phyloP scores from a whole-genome alignment of 2,329 filamentous ascomycete genomes.

The Ophiostoma sp. region DNA sequence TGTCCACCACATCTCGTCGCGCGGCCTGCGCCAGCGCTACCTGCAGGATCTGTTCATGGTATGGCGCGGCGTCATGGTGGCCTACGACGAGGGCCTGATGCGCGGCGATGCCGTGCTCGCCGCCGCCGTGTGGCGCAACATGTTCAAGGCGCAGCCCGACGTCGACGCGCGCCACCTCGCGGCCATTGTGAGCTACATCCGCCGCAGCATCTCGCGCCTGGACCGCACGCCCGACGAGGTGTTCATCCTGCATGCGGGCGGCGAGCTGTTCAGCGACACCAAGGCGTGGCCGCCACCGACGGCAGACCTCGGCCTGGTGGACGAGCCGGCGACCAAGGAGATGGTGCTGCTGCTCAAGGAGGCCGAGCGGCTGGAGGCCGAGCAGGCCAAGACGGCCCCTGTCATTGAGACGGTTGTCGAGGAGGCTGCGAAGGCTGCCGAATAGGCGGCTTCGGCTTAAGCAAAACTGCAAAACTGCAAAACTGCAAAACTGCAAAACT shows the following conservation, averaged over 20 bases:
- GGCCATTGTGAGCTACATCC: slow-evolving; percentile 54
- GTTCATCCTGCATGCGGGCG: slow-evolving; percentile 32
- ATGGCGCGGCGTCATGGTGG: slow-evolving; percentile 80
- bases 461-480: not conserved
- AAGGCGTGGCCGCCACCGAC: slow-evolving; percentile 32
- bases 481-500: not conserved
- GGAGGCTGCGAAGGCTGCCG: slow-evolving; percentile 7
- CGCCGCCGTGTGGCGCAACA: slow-evolving; percentile 84
- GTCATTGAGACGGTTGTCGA: not conserved
- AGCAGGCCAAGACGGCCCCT: not conserved
- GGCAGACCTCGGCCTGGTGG: slow-evolving; percentile 37
- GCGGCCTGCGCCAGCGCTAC: slow-evolving; percentile 56
- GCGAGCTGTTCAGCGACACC: slow-evolving; percentile 38
- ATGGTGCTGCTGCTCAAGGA: slow-evolving; percentile 34
- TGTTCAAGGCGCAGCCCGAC: slow-evolving; percentile 66
- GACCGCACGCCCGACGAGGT: slow-evolving; percentile 46
- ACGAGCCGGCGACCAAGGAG: slow-evolving; percentile 37
- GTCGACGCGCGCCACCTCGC: slow-evolving; percentile 47
- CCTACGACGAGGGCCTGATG: slow-evolving; percentile 75
- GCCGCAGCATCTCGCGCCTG: slow-evolving; percentile 43
- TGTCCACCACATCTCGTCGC: slow-evolving; percentile 63
- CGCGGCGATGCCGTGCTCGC: slow-evolving; percentile 73
- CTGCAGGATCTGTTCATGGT: slow-evolving; percentile 88
- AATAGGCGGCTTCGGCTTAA: slow-evolving; percentile 2
- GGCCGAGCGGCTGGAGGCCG: slow-evolving; percentile 18